phyloP scores from a whole-genome alignment of 495 filamentous ascomycete genomes.

The Hypomontagnella submonticulosa region DNA sequence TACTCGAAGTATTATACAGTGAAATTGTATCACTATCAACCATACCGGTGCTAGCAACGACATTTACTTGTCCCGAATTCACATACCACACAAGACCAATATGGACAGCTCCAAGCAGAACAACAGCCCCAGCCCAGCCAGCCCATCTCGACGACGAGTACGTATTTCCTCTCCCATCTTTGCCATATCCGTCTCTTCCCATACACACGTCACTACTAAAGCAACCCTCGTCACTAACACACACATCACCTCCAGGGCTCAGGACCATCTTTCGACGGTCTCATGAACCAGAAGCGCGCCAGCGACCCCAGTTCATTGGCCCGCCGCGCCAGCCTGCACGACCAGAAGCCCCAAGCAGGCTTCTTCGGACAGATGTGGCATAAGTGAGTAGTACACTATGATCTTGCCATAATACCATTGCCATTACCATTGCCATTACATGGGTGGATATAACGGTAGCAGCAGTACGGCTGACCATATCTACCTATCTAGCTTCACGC shows the following conservation, averaged over 20 bases:
- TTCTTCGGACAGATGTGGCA: slow-evolving; percentile 61
- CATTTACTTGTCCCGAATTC: background rate
- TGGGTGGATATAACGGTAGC: too few species aligned
- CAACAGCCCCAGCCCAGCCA: slow-evolving; percentile 6
- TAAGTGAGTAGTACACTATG: too few species aligned
- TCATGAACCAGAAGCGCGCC: slow-evolving; percentile 57
- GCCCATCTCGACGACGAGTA: slow-evolving; percentile 44
- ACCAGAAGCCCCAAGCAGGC: slow-evolving; percentile 56
- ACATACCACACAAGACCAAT: slow-evolving; percentile 6
- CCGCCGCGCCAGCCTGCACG: slow-evolving; percentile 56
- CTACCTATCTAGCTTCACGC: slow-evolving; percentile 46
- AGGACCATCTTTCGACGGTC: slow-evolving; percentile 53
- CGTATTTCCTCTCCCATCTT: slow-evolving; percentile 4
- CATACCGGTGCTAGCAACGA: background rate
- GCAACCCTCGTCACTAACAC: slow-evolving; percentile 8
- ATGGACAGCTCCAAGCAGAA: slow-evolving; percentile 43
- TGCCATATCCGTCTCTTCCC: background rate
- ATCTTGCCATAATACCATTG: too few species aligned
- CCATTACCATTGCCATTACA: background rate
- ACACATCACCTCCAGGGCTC: slow-evolving; percentile 43
- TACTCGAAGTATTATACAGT: background rate
- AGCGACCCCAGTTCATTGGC: slow-evolving; percentile 53
- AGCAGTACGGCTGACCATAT: too few species aligned
- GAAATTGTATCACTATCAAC: slow-evolving; percentile 11
- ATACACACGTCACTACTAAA: too few species aligned